Evolutionary conservation across 2,329 filamentous ascomycete species (phyloP).

Genomic region (Penicillium corylophilum): DNA sequence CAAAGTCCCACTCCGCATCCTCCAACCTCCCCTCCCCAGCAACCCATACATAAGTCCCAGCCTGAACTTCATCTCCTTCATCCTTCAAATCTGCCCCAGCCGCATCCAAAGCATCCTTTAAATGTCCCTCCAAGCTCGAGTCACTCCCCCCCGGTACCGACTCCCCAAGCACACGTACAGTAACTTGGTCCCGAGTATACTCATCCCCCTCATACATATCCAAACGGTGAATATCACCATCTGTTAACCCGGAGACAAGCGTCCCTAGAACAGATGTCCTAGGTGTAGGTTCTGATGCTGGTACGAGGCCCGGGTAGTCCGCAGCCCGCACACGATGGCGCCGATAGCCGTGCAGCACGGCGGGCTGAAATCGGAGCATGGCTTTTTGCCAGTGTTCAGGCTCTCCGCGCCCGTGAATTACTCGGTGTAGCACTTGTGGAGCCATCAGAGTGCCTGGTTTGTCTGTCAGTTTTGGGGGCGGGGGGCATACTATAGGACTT

Average conservation of each 20-base stretch:
- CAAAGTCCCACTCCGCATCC: constrained; percentile 80
- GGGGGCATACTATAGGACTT: constrained; percentile 20
- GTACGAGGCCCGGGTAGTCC: constrained; percentile 80
- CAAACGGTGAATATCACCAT: constrained; percentile 70
- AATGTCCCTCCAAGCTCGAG: constrained; percentile 31
- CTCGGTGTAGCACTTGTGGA: constrained; percentile 79
- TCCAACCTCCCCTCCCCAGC: constrained; percentile 56
- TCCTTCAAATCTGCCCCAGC: constrained; percentile 56
- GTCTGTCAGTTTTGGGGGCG: constrained; percentile 1
- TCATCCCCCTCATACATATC: constrained; percentile 80
- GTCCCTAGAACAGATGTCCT: constrained; percentile 66
- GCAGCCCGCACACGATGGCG: constrained; percentile 66
- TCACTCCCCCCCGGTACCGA: constrained; percentile 20
- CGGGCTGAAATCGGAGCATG: constrained; percentile 66
- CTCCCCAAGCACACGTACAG: constrained; percentile 43
- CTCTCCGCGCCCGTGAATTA: constrained; percentile 66
- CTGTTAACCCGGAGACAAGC: constrained; percentile 74
- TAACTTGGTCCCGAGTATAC: constrained; percentile 59
- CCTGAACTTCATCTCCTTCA: constrained; percentile 47
- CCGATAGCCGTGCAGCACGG: constrained; percentile 70
- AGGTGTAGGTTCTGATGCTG: background rate
- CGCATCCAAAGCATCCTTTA: constrained; percentile 43
- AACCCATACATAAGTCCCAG: constrained; percentile 66
- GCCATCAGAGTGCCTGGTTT: constrained; percentile 67
- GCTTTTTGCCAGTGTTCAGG: constrained; percentile 52